phyloP scores from a whole-genome alignment of 495 filamentous ascomycete genomes.

The Penicillium arizonense region DNA sequence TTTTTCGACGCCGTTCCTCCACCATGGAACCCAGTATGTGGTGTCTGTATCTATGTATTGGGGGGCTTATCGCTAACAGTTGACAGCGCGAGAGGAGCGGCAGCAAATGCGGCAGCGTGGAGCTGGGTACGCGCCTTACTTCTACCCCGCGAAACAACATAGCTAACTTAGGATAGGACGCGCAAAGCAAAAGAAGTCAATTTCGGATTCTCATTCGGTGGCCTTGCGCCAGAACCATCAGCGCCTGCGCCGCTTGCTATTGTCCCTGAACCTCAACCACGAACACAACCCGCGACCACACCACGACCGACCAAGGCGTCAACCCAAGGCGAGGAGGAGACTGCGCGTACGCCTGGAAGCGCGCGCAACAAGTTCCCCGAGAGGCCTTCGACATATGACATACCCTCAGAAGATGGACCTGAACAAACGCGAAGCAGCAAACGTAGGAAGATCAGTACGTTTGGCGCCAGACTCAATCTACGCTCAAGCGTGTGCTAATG shows the following conservation, averaged over 20 bases:
- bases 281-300: slow-evolving; percentile 15
- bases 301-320: slow-evolving; percentile 6
- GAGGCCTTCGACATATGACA: slow-evolving; percentile 27
- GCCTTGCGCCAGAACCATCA: slow-evolving; percentile 6
- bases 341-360: slow-evolving; percentile 21
- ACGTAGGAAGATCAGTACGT: slow-evolving; percentile 22
- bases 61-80: slow-evolving; percentile 18
- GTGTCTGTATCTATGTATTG: not conserved
- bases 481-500: slow-evolving; percentile 2
- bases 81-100: slow-evolving; percentile 52
- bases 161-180: slow-evolving; percentile 34
- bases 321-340: slow-evolving; percentile 4
- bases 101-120: slow-evolving; percentile 59
- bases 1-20: slow-evolving; percentile 34
- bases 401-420: slow-evolving; percentile 19
- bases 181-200: slow-evolving; percentile 47
- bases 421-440: slow-evolving; percentile 21
- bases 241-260: slow-evolving; percentile 14
- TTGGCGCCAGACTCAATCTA: not conserved
- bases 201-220: slow-evolving; percentile 53
- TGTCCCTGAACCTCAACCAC: slow-evolving; percentile 20
- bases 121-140: slow-evolving; percentile 48
- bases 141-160: slow-evolving; percentile 31
- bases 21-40: slow-evolving; percentile 45
- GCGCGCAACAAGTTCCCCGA: slow-evolving; percentile 25